Conservation (phyloP, 345 rosid genomes). For the Lepidium didymum region DNA sequence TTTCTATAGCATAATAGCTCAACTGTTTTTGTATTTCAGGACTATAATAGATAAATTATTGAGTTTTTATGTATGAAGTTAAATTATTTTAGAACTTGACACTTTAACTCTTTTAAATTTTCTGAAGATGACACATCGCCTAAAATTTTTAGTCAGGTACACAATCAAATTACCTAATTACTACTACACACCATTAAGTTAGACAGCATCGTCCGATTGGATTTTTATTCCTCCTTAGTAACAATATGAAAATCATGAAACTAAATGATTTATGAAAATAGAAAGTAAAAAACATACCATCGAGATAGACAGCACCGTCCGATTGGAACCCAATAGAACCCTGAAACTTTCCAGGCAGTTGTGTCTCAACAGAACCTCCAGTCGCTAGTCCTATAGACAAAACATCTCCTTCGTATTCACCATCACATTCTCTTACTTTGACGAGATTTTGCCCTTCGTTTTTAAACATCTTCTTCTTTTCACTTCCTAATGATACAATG, state of each 20-base stretch:
- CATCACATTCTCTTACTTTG: constrained; percentile 20
- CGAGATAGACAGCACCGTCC: constrained; percentile 71
- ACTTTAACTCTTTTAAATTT: too few species aligned
- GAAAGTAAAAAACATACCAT: constrained; percentile 42
- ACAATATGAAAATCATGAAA: background rate
- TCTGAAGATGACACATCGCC: too few species aligned
- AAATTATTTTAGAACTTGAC: too few species aligned
- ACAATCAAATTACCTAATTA: too few species aligned
- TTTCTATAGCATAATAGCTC: too few species aligned
- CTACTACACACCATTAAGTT: too few species aligned
- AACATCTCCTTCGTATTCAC: constrained; percentile 24
- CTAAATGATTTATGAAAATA: background rate
- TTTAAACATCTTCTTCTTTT: constrained; percentile 54
- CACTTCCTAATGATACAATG: constrained; percentile 39
- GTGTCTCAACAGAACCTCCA: constrained; percentile 39
- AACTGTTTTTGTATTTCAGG: too few species aligned
- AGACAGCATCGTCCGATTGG: too few species aligned
- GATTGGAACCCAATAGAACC: constrained; percentile 91
- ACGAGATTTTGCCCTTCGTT: constrained; percentile 42
- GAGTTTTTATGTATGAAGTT: too few species aligned
- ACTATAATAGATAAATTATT: too few species aligned
- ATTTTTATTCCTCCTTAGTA: background rate
- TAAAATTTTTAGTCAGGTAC: too few species aligned
- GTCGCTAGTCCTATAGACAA: constrained; percentile 61
- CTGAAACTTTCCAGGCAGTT: constrained; percentile 73